A percentile compares a stretch with the other conserved stretches of the same genome.
Evolutionary conservation across 768 basidiomycete genomes (phyloP).

Genomic region (Coprinopsis cinerea): DNA sequence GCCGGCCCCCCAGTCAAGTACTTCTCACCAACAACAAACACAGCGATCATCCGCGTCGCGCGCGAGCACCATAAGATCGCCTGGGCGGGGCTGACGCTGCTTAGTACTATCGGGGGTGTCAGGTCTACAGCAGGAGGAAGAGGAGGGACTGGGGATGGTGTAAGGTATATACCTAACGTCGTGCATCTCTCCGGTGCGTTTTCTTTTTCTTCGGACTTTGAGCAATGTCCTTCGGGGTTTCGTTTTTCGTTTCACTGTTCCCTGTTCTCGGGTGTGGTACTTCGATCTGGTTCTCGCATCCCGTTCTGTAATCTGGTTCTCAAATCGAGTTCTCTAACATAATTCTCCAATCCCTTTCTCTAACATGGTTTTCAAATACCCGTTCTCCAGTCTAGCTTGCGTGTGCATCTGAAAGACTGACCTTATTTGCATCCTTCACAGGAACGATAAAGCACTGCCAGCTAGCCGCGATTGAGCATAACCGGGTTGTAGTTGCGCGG

Average conservation of each 20-base stretch:
- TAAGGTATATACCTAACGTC: constrained; percentile 64
- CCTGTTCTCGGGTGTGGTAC: too few relatives aligned
- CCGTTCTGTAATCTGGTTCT: too few relatives aligned
- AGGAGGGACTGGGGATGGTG: background rate
- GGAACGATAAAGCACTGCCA: constrained; percentile 88
- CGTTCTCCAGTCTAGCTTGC: too few relatives aligned
- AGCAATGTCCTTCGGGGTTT: background rate
- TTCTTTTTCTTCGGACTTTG: background rate
- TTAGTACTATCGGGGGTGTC: constrained; percentile 62
- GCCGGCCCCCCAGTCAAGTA: constrained; percentile 92
- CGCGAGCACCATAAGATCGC: constrained; percentile 75
- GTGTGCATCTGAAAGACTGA: background rate
- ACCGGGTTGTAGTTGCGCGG: constrained; percentile 64
- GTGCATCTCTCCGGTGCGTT: constrained; percentile 72
- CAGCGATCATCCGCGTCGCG: constrained; percentile 83
- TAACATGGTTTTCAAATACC: too few relatives aligned
- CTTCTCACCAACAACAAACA: constrained; percentile 74
- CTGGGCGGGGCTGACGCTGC: constrained; percentile 72
- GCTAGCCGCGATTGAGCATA: constrained; percentile 68
- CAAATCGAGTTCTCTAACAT: too few relatives aligned
- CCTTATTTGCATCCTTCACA: constrained; percentile 19
- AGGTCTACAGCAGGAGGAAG: too few relatives aligned
- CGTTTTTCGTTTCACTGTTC: too few relatives aligned
- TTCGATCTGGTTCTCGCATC: too few relatives aligned
- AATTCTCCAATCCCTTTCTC: too few relatives aligned